A percentile compares a stretch with the other conserved stretches of the same genome.
Conservation (phyloP, 305 asterid genomes). For the Ajuga reptans region DNA sequence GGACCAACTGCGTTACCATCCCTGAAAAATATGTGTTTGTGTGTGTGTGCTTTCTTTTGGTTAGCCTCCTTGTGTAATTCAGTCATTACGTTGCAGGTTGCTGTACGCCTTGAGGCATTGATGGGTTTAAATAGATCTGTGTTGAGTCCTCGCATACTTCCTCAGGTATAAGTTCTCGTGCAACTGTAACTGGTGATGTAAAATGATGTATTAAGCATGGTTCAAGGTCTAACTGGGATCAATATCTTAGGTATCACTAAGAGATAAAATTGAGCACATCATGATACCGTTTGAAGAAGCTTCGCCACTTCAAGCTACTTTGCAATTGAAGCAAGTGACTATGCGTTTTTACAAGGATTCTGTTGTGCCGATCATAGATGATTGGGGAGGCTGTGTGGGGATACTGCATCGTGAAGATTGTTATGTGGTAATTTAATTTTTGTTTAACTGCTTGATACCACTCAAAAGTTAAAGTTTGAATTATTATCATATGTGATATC, state of each 20-base stretch:
- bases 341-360: constrained; percentile 51
- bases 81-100: constrained; percentile 45
- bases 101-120: constrained; percentile 53
- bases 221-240: constrained; percentile 11
- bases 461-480: constrained; percentile 1
- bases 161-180: constrained; percentile 33
- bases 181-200: constrained; percentile 12
- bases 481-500: neutral
- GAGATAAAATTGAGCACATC: constrained; percentile 44
- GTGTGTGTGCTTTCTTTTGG: neutral
- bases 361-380: constrained; percentile 52
- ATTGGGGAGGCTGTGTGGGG: constrained; percentile 71
- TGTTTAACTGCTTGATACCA: constrained; percentile 15
- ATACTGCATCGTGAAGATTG: constrained; percentile 63
- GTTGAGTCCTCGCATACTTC: constrained; percentile 50
- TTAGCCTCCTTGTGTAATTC: constrained; percentile 3
- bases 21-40: neutral
- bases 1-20: neutral
- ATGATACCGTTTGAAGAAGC: constrained; percentile 55
- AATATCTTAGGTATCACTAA: constrained; percentile 38
- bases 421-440: constrained; percentile 31
- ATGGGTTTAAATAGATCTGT: constrained; percentile 49
- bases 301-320: constrained; percentile 47
- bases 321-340: constrained; percentile 45
- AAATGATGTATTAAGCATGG: neutral